Evolutionary conservation across 495 filamentous ascomycete species (phyloP).

Genomic region (Cercophora sp.): DNA sequence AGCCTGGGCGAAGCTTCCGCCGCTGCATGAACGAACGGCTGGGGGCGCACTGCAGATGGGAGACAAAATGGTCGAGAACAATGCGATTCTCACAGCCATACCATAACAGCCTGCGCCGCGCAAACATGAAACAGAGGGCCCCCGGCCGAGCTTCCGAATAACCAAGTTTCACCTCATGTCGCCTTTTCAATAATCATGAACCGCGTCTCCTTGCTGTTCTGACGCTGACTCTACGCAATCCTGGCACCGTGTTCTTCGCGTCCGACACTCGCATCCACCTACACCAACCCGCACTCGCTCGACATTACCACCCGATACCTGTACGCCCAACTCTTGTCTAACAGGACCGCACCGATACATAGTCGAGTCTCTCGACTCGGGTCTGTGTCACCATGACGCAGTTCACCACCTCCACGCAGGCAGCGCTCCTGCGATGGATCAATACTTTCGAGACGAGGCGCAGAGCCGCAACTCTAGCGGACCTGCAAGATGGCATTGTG

Average conservation of each 20-base stretch:
- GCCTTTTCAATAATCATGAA: background rate
- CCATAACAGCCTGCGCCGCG: slow-evolving; percentile 11
- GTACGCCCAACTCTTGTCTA: too few species aligned
- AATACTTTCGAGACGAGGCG: slow-evolving; percentile 32
- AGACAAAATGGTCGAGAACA: slow-evolving; percentile 14
- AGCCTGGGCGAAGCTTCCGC: slow-evolving; percentile 14
- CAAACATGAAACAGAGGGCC: slow-evolving; percentile 23
- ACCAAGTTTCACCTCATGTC: background rate
- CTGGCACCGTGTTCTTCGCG: too few species aligned
- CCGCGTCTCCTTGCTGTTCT: background rate
- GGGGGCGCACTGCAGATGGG: background rate
- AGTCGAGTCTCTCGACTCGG: too few species aligned
- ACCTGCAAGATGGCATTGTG: slow-evolving; percentile 71
- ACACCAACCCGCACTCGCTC: too few species aligned
- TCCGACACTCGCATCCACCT: too few species aligned
- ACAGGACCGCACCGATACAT: too few species aligned
- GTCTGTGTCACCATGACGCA: slow-evolving; percentile 24
- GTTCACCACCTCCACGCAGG: slow-evolving; percentile 27
- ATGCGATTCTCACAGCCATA: slow-evolving; percentile 20
- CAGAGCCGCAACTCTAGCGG: slow-evolving; percentile 39
- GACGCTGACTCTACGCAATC: background rate
- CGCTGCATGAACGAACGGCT: slow-evolving; percentile 5
- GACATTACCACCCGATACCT: too few species aligned
- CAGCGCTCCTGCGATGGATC: slow-evolving; percentile 46
- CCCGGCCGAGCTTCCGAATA: slow-evolving; percentile 17